These are phyloP conservation scores for Aspergillus melleus DNA, from an alignment of 2,329 filamentous ascomycete genomes.

Conservation along the genomic window DNA sequence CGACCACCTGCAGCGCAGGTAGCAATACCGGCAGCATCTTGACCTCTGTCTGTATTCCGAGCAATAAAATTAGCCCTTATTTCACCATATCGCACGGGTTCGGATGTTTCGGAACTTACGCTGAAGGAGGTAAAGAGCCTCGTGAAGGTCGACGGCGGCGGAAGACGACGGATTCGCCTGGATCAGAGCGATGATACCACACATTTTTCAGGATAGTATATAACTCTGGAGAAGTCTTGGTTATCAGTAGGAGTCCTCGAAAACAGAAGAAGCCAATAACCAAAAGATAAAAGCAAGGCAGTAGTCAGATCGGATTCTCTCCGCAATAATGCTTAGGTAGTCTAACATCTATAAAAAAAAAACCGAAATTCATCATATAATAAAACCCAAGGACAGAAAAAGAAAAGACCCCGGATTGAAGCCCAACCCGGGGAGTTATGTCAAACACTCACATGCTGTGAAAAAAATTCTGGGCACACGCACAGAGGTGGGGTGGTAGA, in stretches of 20 bases:
- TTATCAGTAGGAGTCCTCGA: constrained; percentile 20
- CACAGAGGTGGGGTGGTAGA: constrained; percentile 19
- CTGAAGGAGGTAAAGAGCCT: constrained; percentile 70
- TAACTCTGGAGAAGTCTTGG: constrained; percentile 22
- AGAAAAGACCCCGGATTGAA: constrained; percentile 15
- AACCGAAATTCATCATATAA: constrained; percentile 44
- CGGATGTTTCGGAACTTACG: constrained; percentile 32
- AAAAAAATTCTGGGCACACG: constrained; percentile 9
- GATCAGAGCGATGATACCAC: constrained; percentile 63
- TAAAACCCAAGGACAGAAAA: constrained; percentile 3
- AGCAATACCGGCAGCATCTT: constrained; percentile 86
- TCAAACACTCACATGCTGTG: constrained; percentile 19
- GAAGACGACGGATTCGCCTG: constrained; percentile 56
- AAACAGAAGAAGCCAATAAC: constrained; percentile 7
- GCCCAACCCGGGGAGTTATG: constrained; percentile 10
- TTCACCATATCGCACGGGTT: background rate
- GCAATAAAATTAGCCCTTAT: background rate
- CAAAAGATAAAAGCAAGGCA: constrained; percentile 12
- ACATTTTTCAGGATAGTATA: constrained; percentile 49
- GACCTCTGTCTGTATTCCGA: constrained; percentile 60
- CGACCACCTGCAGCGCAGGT: constrained; percentile 72
- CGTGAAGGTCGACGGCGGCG: constrained; percentile 65
- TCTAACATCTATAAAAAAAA: constrained; percentile 51
- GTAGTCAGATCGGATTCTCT: constrained; percentile 38
- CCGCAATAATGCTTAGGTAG: constrained; percentile 47